phyloP scores from a whole-genome alignment of 2,329 filamentous ascomycete species.

The Pseudogymnoascus pannorum region DNA sequence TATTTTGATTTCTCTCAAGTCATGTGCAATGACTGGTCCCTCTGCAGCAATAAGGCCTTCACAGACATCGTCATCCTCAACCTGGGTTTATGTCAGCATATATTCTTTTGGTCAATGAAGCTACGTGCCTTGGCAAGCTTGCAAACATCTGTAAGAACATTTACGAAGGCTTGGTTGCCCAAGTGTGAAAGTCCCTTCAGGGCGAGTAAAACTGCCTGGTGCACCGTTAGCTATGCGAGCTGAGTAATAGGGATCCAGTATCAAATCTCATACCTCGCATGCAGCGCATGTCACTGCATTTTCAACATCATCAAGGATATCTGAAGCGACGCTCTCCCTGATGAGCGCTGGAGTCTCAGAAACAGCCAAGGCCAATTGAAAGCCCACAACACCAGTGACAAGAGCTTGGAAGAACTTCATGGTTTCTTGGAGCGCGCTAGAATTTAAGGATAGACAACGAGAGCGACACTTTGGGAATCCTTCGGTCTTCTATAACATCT shows the following conservation, averaged over 20 bases:
- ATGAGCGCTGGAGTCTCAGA: not conserved
- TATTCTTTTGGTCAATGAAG: constrained; percentile 12
- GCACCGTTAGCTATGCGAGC: not conserved
- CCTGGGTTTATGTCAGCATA: constrained; percentile 15
- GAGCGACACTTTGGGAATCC: not conserved
- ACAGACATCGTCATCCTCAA: constrained; percentile 30
- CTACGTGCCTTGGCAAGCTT: constrained; percentile 16
- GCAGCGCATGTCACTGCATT: constrained; percentile 26
- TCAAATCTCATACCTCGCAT: constrained; percentile 30
- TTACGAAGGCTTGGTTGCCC: constrained; percentile 36
- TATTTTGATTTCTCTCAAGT: constrained; percentile 40
- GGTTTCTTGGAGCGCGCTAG: not conserved
- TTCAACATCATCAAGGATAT: constrained; percentile 26
- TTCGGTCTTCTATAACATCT: constrained; percentile 3
- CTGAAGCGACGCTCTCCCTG: constrained; percentile 11
- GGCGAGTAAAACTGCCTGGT: constrained; percentile 28
- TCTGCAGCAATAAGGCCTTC: constrained; percentile 44
- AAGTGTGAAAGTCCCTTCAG: constrained; percentile 39
- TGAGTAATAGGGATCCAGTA: constrained; percentile 14
- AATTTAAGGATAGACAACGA: not conserved
- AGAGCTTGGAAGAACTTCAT: constrained; percentile 7
- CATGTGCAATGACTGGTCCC: constrained; percentile 45
- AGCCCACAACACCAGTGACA: not conserved
- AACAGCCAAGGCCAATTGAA: not conserved
- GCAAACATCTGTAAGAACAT: constrained; percentile 32